These are phyloP conservation scores for Capsicum baccatum DNA, from an alignment of 257 asterid genomes.

Conservation along the genomic window DNA sequence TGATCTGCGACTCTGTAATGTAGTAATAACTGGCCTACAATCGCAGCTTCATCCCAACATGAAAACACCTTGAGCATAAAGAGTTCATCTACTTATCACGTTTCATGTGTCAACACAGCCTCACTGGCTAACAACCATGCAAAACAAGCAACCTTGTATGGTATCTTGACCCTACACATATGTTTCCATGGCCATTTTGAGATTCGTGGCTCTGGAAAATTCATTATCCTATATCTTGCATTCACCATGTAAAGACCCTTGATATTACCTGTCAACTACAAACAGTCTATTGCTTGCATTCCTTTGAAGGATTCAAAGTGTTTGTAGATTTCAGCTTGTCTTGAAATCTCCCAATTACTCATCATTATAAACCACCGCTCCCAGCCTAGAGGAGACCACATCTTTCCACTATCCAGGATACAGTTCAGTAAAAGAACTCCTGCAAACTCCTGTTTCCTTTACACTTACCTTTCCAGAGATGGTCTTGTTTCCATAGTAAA, in stretches of 20 bases:
- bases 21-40: not conserved
- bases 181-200: not conserved
- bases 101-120: not conserved
- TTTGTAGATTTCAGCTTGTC: not conserved
- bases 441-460: not conserved
- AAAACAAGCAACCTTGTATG: not conserved
- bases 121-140: not conserved
- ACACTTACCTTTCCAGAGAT: not conserved
- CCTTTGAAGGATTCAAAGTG: not conserved
- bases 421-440: not conserved
- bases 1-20: not conserved
- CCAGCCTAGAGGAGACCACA: not conserved
- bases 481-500: not conserved
- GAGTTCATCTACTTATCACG: not conserved
- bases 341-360: not conserved
- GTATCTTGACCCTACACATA: not conserved
- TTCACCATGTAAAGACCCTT: not conserved
- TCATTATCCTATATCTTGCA: not conserved
- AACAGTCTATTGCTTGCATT: not conserved
- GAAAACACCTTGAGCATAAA: not conserved
- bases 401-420: not conserved
- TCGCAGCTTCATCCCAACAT: not conserved
- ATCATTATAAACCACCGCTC: not conserved
- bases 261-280: not conserved
- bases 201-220: not conserved